phyloP scores from a whole-genome alignment of 1,284 basidiomycete species.

The Cryptococcus hybrid region DNA sequence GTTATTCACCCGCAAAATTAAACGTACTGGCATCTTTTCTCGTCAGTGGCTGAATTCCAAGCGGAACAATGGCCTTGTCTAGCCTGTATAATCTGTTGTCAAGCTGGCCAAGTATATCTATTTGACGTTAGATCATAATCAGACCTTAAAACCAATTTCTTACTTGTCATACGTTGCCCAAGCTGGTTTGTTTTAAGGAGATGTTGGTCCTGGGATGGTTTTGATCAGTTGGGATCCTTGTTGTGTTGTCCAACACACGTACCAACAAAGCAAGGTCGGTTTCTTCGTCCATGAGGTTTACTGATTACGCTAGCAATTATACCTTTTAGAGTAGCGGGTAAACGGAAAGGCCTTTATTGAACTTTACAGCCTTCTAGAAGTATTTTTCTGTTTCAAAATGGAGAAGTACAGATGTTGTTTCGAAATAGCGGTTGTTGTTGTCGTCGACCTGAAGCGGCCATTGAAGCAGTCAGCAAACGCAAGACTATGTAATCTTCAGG shows the following conservation, averaged over 20 bases:
- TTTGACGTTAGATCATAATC: not conserved
- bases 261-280: constrained; percentile 47
- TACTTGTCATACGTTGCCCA: constrained; percentile 48
- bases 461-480: no score
- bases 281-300: constrained; percentile 42
- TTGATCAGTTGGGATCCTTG: constrained; percentile 1
- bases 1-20: not conserved
- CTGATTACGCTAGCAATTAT: no score
- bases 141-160: constrained; percentile 3
- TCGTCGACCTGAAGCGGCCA: no score
- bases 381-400: no score
- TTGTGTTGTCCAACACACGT: constrained; percentile 1
- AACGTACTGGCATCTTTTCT: constrained; percentile 33
- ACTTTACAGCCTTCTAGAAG: no score
- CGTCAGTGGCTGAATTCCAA: constrained; percentile 43
- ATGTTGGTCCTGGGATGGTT: constrained; percentile 41
- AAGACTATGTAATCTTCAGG: no score
- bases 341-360: no score
- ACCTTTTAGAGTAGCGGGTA: no score
- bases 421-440: no score
- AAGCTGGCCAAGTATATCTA: constrained; percentile 46
- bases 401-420: no score
- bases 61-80: constrained; percentile 48
- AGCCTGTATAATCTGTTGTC: constrained; percentile 45
- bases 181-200: constrained; percentile 48